These are phyloP conservation scores for Cyclocybe aegerita DNA, from an alignment of 768 basidiomycete genomes.

Conservation along the genomic window DNA sequence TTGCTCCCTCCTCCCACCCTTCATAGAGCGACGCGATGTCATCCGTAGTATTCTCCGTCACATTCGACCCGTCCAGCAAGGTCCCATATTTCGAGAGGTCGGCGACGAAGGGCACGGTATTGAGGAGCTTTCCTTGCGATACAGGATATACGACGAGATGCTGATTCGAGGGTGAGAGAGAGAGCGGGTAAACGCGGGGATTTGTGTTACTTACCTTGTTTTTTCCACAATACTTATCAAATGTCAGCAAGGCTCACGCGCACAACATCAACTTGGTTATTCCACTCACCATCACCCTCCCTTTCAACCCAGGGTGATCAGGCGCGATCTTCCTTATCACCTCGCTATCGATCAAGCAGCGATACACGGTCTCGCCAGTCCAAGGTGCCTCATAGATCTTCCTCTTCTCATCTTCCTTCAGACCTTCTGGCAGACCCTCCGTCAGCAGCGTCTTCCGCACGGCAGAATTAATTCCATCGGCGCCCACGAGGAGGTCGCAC, in stretches of 20 bases:
- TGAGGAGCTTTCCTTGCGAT: constrained; percentile 28
- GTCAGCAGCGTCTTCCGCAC: constrained; percentile 25
- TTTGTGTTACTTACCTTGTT: constrained; percentile 21
- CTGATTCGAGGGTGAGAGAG: constrained; percentile 8
- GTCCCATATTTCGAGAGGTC: constrained; percentile 29
- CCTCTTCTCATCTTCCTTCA: constrained; percentile 14
- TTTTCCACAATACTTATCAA: constrained; percentile 28
- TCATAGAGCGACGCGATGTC: constrained; percentile 37
- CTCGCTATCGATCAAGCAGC: constrained; percentile 29
- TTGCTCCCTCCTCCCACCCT: constrained; percentile 46
- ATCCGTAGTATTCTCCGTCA: constrained; percentile 33
- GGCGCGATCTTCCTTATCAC: constrained; percentile 20
- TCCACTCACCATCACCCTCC: constrained; percentile 24
- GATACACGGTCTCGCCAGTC: constrained; percentile 39
- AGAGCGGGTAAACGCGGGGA: neutral
- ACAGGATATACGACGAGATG: constrained; percentile 35
- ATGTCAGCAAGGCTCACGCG: neutral
- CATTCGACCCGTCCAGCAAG: constrained; percentile 31
- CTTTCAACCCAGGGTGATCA: constrained; percentile 22
- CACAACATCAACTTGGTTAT: neutral
- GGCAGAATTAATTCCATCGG: constrained; percentile 37
- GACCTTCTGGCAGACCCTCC: constrained; percentile 1
- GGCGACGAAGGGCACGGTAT: constrained; percentile 27
- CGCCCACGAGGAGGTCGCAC: constrained; percentile 50
- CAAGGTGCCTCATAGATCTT: constrained; percentile 29